Evolutionary conservation across 345 rosid species (phyloP).

Genomic region (Populus pruinosa): DNA sequence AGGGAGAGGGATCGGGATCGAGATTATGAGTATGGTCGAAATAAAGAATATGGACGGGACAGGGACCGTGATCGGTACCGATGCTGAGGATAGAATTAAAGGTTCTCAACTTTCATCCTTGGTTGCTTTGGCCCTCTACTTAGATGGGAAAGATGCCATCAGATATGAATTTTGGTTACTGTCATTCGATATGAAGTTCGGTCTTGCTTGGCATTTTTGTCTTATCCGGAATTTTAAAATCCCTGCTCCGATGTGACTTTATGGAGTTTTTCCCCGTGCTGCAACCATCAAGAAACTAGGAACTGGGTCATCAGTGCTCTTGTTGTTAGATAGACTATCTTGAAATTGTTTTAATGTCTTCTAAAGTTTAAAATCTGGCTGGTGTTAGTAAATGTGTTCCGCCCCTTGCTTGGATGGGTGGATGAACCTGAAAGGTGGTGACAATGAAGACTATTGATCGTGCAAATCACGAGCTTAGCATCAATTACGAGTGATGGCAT

Average conservation of each 20-base stretch:
- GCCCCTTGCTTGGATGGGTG: not conserved
- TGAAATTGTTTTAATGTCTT: not conserved
- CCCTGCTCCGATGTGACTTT: conserved; percentile 2
- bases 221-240: not conserved
- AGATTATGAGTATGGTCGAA: conserved; percentile 50
- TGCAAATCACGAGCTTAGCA: not conserved
- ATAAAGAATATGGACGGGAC: conserved; percentile 37
- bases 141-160: not conserved
- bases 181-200: not conserved
- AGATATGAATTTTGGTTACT: not conserved
- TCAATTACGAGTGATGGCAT: not conserved
- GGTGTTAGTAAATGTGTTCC: not conserved
- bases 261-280: not conserved
- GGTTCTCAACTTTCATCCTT: not conserved
- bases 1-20: conserved; percentile 59
- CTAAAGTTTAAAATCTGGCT: not conserved
- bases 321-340: not conserved
- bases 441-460: not conserved
- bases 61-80: conserved; percentile 37
- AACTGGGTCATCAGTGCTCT: not conserved
- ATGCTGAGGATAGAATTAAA: conserved; percentile 5
- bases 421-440: not conserved
- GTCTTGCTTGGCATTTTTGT: not conserved
- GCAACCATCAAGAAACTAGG: not conserved
- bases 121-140: not conserved